These are phyloP conservation scores for Fusarium compactum DNA, from an alignment of 2,329 filamentous ascomycete genomes.

Conservation along the genomic window DNA sequence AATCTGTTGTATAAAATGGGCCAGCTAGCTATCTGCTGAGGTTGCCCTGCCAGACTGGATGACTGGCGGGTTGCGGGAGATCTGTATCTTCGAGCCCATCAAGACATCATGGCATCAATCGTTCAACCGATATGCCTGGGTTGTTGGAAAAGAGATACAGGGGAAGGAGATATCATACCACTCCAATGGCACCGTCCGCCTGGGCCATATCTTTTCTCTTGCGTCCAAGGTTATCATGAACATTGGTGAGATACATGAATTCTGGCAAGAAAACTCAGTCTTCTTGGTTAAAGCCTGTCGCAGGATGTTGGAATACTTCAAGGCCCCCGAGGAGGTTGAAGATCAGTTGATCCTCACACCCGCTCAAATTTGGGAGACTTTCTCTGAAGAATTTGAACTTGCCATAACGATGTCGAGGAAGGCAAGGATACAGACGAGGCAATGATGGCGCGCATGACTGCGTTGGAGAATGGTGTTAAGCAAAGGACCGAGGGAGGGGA, in stretches of 20 bases:
- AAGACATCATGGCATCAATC: background rate
- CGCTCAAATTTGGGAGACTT: background rate
- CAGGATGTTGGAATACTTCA: background rate
- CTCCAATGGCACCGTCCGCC: background rate
- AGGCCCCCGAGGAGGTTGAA: background rate
- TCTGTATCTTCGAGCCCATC: background rate
- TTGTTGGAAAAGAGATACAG: background rate
- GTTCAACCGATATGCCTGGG: background rate
- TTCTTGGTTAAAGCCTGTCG: background rate
- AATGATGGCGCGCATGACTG: background rate
- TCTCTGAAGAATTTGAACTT: background rate
- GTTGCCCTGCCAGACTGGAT: background rate
- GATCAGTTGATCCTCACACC: background rate
- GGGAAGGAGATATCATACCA: fast-evolving
- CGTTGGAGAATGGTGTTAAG: fast-evolving
- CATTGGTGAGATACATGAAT: background rate
- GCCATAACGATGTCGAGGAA: background rate
- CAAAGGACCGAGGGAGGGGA: background rate
- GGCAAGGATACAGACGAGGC: background rate
- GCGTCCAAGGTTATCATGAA: background rate
- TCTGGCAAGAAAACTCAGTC: background rate
- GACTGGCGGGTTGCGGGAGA: background rate
- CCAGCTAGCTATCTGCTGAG: background rate
- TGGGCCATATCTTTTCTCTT: background rate
- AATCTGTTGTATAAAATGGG: background rate